Percentiles rank a stretch among this genome's conserved stretches.
Evolutionary conservation across 768 basidiomycete genomes (phyloP).

Genomic region (Hygrocybe punicea): DNA sequence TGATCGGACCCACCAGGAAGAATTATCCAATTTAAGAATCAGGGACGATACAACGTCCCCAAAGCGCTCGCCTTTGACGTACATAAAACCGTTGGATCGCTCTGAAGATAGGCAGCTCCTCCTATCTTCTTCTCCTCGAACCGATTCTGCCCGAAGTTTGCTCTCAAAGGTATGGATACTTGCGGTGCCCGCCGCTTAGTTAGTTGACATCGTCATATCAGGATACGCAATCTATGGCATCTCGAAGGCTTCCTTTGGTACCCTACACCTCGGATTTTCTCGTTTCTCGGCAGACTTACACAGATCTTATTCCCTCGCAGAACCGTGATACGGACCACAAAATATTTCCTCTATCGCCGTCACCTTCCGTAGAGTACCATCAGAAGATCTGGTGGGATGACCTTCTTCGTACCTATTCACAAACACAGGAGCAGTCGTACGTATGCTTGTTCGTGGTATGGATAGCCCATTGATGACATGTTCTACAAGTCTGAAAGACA

Average conservation of each 20-base stretch:
- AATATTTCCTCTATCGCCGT: constrained; percentile 35
- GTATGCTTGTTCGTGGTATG: constrained; percentile 11
- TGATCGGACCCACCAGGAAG: constrained; percentile 29
- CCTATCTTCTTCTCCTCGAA: not conserved
- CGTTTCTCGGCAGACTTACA: not conserved
- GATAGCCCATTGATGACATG: not conserved
- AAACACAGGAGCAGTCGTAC: constrained; percentile 25
- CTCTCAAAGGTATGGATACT: not conserved
- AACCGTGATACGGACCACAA: constrained; percentile 22
- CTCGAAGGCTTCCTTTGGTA: not conserved
- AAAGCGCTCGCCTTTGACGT: not conserved
- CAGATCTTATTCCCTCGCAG: not conserved
- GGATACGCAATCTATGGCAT: not conserved
- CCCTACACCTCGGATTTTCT: not conserved
- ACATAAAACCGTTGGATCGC: not conserved
- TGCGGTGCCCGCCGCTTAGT: not conserved
- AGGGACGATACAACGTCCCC: constrained; percentile 28
- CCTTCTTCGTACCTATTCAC: constrained; percentile 33
- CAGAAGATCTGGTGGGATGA: constrained; percentile 45
- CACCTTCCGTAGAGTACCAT: constrained; percentile 33
- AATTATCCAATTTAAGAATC: constrained; percentile 37
- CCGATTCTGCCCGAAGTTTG: not conserved
- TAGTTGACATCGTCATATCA: not conserved
- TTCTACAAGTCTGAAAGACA: constrained; percentile 43
- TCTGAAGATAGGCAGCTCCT: not conserved